Evolutionary conservation across 768 basidiomycete genomes (phyloP).

Genomic region (Termitomyces sp.): DNA sequence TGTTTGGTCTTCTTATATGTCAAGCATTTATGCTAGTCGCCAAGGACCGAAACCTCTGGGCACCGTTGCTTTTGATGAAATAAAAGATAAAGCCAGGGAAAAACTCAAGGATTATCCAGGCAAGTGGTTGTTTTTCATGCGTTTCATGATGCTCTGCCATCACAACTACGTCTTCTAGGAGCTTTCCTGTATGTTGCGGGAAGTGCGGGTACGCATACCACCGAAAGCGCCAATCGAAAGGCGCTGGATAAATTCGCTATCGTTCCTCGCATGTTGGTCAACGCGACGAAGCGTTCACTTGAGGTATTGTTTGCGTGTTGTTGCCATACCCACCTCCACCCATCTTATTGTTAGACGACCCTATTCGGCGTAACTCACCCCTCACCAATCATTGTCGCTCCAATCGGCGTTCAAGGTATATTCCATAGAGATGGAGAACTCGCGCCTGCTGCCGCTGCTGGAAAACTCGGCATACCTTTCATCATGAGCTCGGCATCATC

Average conservation of each 20-base stretch:
- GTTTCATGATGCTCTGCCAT: neutral
- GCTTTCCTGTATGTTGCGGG: conserved; percentile 74
- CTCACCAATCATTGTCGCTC: conserved; percentile 60
- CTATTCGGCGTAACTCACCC: conserved; percentile 63
- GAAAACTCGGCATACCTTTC: conserved; percentile 56
- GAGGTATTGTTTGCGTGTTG: conserved; percentile 38
- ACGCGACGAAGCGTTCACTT: conserved; percentile 50
- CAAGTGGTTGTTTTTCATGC: conserved; percentile 18
- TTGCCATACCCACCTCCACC: neutral
- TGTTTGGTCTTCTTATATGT: conserved; percentile 37
- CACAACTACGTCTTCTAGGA: conserved; percentile 25
- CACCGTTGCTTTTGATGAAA: conserved; percentile 54
- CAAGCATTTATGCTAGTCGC: conserved; percentile 31
- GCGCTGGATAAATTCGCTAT: conserved; percentile 67
- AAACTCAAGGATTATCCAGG: conserved; percentile 52
- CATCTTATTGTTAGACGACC: conserved; percentile 41
- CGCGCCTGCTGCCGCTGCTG: conserved; percentile 61
- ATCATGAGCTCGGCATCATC: conserved; percentile 73
- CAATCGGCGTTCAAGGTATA: conserved; percentile 77
- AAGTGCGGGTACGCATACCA: conserved; percentile 67
- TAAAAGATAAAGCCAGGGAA: conserved; percentile 64
- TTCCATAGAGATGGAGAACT: conserved; percentile 68
- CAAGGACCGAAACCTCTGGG: conserved; percentile 43
- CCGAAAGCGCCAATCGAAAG: conserved; percentile 58
- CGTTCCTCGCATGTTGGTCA: conserved; percentile 74